Evolutionary conservation across 2,329 filamentous ascomycete species (phyloP).

Genomic region (Claviceps paspali): DNA sequence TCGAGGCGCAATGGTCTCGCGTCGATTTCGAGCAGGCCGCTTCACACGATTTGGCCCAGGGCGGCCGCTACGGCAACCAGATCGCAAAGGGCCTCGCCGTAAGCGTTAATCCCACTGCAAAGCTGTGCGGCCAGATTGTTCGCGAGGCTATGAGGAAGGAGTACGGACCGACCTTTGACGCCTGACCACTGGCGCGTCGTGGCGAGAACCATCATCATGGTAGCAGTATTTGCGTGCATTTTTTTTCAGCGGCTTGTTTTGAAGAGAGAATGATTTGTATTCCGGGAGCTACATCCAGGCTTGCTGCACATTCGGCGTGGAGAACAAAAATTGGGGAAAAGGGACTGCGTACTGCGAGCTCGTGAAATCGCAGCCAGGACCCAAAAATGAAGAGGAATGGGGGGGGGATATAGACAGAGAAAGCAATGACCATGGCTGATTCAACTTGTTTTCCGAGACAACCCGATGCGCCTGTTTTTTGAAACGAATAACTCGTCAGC

Average conservation of each 20-base stretch:
- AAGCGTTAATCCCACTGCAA: constrained; percentile 51
- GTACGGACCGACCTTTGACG: constrained; percentile 36
- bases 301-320: too few species aligned
- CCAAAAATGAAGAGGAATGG: background rate
- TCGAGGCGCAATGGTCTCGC: constrained; percentile 33
- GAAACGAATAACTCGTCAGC: too few species aligned
- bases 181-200: constrained; percentile 8
- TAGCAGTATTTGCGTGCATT: too few species aligned
- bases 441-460: constrained; percentile 10
- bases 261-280: background rate
- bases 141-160: constrained; percentile 56
- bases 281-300: too few species aligned
- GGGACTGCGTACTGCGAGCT: background rate
- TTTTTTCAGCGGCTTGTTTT: background rate
- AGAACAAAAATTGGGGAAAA: too few species aligned
- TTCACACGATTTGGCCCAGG: constrained; percentile 46
- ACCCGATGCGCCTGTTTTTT: constrained; percentile 10
- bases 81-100: constrained; percentile 50
- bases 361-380: background rate
- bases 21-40: constrained; percentile 47
- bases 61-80: constrained; percentile 49
- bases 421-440: background rate
- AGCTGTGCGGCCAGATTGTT: constrained; percentile 55
- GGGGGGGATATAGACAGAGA: background rate
- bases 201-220: background rate